Conservation (phyloP, 1,139 yeast genomes). For the Sugiyamaella castrensis region DNA sequence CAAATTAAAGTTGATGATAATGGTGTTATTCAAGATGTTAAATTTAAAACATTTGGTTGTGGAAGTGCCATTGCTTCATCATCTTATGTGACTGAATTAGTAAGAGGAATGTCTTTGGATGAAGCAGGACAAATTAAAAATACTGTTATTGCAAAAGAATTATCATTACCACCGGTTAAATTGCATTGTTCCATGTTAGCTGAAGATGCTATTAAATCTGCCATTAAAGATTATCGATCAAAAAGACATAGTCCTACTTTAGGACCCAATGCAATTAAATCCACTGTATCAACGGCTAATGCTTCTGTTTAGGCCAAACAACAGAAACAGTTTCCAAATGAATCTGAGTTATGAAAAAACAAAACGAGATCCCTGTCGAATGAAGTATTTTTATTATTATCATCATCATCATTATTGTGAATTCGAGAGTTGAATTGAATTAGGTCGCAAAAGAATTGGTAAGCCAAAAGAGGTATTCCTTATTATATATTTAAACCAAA, state of each 20-base stretch:
- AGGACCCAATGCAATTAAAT: constrained; percentile 35
- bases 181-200: constrained; percentile 98
- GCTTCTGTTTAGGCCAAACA: constrained; percentile 9
- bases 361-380: no score
- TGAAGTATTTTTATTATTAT: no score
- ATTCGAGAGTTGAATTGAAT: no score
- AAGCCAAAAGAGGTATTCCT: no score
- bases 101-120: constrained; percentile 90
- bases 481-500: neutral
- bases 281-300: constrained; percentile 10
- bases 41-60: constrained; percentile 97
- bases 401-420: no score
- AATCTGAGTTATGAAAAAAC: no score
- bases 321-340: no score
- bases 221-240: constrained; percentile 88
- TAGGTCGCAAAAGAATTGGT: no score
- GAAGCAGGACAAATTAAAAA: constrained; percentile 91
- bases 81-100: constrained; percentile 90
- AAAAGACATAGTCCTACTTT: constrained; percentile 48
- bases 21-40: constrained; percentile 90
- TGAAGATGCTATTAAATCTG: constrained; percentile 96
- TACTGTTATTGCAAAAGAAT: constrained; percentile 88
- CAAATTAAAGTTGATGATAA: constrained; percentile 92
- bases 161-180: constrained; percentile 94
- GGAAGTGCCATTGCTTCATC: constrained; percentile 97